These are phyloP conservation scores for Rhizoclosmatium sp. DNA, from an alignment of 192 early-diverging fungal genomes.

Conservation along the genomic window DNA sequence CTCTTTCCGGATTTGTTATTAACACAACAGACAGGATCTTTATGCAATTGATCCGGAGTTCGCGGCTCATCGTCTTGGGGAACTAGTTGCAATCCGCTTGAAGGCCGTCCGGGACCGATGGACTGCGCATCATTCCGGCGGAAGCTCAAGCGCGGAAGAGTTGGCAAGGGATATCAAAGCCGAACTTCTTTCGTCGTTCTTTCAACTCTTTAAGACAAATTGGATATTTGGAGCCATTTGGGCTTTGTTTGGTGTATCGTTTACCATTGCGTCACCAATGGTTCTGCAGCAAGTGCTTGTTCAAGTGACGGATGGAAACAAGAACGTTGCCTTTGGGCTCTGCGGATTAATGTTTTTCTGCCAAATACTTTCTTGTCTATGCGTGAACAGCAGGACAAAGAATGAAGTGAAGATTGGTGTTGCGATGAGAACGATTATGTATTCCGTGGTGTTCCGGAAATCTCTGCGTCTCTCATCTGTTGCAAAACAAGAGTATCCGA, in stretches of 20 bases:
- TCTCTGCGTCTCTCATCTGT: background rate
- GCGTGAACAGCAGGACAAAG: background rate
- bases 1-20: background rate
- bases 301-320: background rate
- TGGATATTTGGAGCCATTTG: constrained; percentile 7
- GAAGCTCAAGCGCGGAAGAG: background rate
- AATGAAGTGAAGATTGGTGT: constrained; percentile 1
- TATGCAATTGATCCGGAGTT: constrained; percentile 13
- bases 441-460: constrained; percentile 14
- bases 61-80: constrained; percentile 2
- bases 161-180: background rate
- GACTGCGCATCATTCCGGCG: background rate
- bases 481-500: constrained; percentile 17
- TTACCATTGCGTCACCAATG: constrained; percentile 9
- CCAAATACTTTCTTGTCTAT: constrained; percentile 2
- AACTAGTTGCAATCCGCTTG: background rate
- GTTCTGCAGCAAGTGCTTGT: constrained; percentile 1
- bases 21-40: constrained; percentile 5
- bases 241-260: background rate
- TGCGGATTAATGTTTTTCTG: constrained; percentile 8
- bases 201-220: background rate
- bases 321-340: background rate
- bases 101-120: background rate
- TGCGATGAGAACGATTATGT: constrained; percentile 12
- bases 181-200: background rate